Evolutionary conservation across 2,329 filamentous ascomycete genomes (phyloP), one percentile per base, ranked within the genome.

Genomic region (Aspergillus latus): DNA sequence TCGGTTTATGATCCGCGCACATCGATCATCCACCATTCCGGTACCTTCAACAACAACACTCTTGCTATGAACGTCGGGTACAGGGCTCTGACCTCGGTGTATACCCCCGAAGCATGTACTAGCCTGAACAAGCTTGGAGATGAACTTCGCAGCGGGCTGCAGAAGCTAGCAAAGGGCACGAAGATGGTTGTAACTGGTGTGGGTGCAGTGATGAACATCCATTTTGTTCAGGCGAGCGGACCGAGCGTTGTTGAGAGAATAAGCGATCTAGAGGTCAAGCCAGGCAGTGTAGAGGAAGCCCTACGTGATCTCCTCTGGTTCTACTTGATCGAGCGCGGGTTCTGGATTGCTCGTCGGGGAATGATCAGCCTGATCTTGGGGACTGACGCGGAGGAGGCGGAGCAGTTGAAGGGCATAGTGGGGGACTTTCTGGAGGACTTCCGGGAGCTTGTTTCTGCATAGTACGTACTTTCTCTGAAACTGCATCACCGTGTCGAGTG

Each of bases 1-100:
- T 62, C 82, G 82, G 8, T 56, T 6, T 56, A 52, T 44, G 54
- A 56, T 26, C 54, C 16, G 16, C 37, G 56, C 0, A 44, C 13
- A 13, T 52, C 51, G 3, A 49, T 56, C 67, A 1, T 85, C 9
- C 67, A 75, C 0, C 85, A 88, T 62, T 82, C 84, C 0, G 85
- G 85, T 1, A 88, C 86, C 0, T 88, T 87, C 68, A 88, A 88
- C 68, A 89, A 89, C 66, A 88, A 89, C 67, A 77, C 78, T 1
- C 70, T 87, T 5, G 80, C 80, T 1, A 88, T 87, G 77, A 74
- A 52, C 30, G 49, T 44, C 3, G 54, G 54, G 1, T 56, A 28
- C 15, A 42, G 28, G 26, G 42, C 13, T 2, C 15, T 56, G 46
- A 56, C 48, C 2, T 39, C 30, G 7, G 43, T 56, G 1, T 56